These are phyloP conservation scores for Fusarium sp. DNA, from an alignment of 2,329 filamentous ascomycete genomes.

Conservation along the genomic window DNA sequence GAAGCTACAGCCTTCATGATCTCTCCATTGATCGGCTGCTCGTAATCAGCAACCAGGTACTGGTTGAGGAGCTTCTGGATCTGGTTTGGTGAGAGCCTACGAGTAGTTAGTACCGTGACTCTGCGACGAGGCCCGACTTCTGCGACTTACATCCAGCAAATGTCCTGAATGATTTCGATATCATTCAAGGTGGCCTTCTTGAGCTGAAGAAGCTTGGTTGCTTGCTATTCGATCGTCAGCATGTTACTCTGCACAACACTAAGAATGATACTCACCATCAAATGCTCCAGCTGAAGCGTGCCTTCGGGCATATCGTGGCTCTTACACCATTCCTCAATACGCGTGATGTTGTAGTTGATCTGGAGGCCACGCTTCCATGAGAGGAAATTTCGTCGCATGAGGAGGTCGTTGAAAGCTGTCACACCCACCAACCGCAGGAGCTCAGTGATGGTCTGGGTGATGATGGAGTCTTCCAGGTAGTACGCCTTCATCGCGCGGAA, in stretches of 20 bases:
- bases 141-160: conserved; percentile 94
- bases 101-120: conserved; percentile 22
- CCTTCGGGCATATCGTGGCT: conserved; percentile 99
- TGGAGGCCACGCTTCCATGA: conserved; percentile 99
- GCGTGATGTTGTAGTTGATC: conserved; percentile 99
- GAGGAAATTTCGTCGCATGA: conserved; percentile 98
- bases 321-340: conserved; percentile 99
- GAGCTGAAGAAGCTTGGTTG: conserved; percentile 94
- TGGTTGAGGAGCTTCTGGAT: conserved; percentile 99
- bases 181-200: conserved; percentile 99
- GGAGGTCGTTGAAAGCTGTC: conserved; percentile 95
- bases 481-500: conserved; percentile 99
- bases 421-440: conserved; percentile 92
- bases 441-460: conserved; percentile 94
- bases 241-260: background rate
- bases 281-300: conserved; percentile 93
- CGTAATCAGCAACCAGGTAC: conserved; percentile 97
- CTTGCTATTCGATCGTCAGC: conserved; percentile 69
- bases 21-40: conserved; percentile 98
- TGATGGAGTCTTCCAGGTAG: conserved; percentile 94
- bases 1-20: conserved; percentile 99
- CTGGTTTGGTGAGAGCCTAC: conserved; percentile 93
- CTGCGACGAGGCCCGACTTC: too few relatives aligned
- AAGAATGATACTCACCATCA: conserved; percentile 73
- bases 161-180: conserved; percentile 99